These are phyloP conservation scores for Claviceps fusiformis DNA, from an alignment of 2,329 filamentous ascomycete genomes.

Conservation along the genomic window DNA sequence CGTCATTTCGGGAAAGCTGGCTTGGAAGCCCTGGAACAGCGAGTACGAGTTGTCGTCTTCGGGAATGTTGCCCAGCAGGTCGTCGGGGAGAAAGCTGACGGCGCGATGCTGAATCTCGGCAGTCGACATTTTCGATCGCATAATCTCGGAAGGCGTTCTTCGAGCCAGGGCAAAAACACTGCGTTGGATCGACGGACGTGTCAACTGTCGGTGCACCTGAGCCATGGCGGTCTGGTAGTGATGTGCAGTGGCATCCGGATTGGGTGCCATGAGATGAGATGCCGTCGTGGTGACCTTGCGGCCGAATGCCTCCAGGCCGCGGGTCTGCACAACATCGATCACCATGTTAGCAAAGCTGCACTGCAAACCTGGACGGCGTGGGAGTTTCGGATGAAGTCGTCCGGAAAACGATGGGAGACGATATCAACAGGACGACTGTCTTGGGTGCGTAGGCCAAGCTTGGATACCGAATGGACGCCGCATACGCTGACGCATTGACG, in stretches of 20 bases:
- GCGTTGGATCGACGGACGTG: constrained; percentile 70
- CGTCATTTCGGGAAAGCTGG: constrained; percentile 59
- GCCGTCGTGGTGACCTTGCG: constrained; percentile 92
- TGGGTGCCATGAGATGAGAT: constrained; percentile 68
- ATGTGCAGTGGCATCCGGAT: constrained; percentile 35
- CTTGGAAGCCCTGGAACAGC: constrained; percentile 92
- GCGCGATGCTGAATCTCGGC: constrained; percentile 91
- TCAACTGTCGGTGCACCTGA: constrained; percentile 79
- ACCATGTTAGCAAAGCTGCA: constrained; percentile 5
- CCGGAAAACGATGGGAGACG: background rate
- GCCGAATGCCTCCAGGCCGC: constrained; percentile 82
- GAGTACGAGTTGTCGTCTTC: constrained; percentile 79
- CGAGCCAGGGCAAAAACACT: constrained; percentile 84
- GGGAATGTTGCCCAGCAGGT: constrained; percentile 78
- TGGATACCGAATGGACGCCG: background rate
- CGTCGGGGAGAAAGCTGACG: constrained; percentile 75
- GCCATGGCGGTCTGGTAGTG: constrained; percentile 81
- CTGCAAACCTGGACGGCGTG: background rate
- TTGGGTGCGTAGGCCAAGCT: background rate
- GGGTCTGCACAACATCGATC: constrained; percentile 42
- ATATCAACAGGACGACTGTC: background rate
- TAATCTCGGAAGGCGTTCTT: constrained; percentile 84
- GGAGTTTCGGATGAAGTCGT: background rate
- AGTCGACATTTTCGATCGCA: constrained; percentile 81
- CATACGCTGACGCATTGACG: background rate